Base-by-base conservation (phyloP, 1,139 yeast genomes). In the Diutina rugosa region DNA sequence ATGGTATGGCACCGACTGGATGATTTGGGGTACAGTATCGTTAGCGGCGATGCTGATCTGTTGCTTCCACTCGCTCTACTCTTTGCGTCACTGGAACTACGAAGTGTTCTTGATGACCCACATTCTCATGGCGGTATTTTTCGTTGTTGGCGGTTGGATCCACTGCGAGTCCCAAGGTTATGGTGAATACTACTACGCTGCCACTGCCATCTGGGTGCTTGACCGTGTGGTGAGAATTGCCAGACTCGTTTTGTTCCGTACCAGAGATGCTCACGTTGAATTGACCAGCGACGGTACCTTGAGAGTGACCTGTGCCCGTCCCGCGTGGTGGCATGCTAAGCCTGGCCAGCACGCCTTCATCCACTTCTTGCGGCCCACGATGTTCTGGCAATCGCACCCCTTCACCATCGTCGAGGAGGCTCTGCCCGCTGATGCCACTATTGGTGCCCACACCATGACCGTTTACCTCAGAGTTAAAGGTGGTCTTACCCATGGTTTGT, bases 311-410 rank as follows among this genome's bases (percentile, higher is more conserved):
- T 67, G 77, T 6, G 77, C 79, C 2, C 74, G 68, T 55, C 78
- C 80, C 61, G 55, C 49, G 1, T 65, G 64, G 62, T 74, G 83
- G 78, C 69, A 71, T 49, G 68, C 77, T 18, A 64, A 66, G 56
- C 85, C 89, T 6, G 89, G 89, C 16, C 82, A 85, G 21, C 85
- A 79, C 64, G 83, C 81, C 0, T 85, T 75, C 63, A 68, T 85
- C 55, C 82, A 84, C 64, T 77, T 84, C 57, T 66, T 79, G 54
- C 68, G 73, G 49, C 74, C 81, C 52, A 65, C 76, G 60, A 78
- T 80, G 56, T 84, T 85, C 60, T 87, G 82, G 83, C 90, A 85
- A 64, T 79, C 86, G 0, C 91, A 85, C 66, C 91, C 91, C 0
- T 85, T 85, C 57, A 61, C 66, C 26, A 53, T 63, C 14, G 73